Conservation (phyloP, 495 filamentous ascomycete genomes). For the Entonaema liquescens region DNA sequence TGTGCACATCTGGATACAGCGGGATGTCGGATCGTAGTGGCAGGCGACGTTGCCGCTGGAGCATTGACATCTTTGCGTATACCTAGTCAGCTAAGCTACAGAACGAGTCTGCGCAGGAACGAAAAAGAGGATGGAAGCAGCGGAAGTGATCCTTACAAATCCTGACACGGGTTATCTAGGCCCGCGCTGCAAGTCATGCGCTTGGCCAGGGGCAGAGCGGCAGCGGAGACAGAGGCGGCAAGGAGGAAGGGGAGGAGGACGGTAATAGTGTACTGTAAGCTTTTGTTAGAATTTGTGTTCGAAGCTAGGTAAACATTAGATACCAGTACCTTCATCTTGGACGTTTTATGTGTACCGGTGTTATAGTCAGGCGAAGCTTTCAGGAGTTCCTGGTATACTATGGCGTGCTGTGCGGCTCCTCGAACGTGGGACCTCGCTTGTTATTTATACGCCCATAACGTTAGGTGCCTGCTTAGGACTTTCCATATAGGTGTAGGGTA, state of each 20-base stretch:
- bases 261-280: slow-evolving; percentile 9
- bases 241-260: slow-evolving; percentile 7
- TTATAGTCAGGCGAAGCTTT: too few relatives aligned
- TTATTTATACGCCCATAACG: neutral
- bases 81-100: neutral
- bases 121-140: neutral
- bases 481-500: too few relatives aligned
- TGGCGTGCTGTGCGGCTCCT: neutral
- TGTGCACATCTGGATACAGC: slow-evolving; percentile 38
- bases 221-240: neutral
- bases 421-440: neutral
- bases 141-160: slow-evolving; percentile 1
- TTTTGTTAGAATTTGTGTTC: neutral
- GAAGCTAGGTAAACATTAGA: neutral
- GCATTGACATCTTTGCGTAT: slow-evolving; percentile 25
- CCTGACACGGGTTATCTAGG: slow-evolving; percentile 33
- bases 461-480: neutral
- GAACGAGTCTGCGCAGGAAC: neutral
- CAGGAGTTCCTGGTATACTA: neutral
- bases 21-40: slow-evolving; percentile 39
- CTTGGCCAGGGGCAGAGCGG: neutral
- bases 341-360: neutral
- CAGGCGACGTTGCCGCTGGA: slow-evolving; percentile 23
- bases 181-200: slow-evolving; percentile 35
- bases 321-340: neutral